These are phyloP conservation scores for Stagonosporopsis tanaceti DNA, from an alignment of 2,329 filamentous ascomycete species.

Conservation along the genomic window DNA sequence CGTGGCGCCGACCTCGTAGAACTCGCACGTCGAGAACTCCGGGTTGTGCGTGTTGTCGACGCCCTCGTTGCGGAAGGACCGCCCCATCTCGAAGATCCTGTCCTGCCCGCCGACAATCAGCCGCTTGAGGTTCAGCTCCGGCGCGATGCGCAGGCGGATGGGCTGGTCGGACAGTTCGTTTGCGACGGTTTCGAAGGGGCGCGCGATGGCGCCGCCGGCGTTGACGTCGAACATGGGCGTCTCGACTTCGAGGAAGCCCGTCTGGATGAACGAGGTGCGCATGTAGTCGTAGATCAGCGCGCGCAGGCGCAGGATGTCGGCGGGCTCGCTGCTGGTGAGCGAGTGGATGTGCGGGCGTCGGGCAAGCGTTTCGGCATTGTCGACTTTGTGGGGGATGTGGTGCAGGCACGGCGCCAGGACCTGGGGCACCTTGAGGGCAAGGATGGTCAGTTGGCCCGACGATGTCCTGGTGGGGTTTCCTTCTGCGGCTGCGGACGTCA, in stretches of 20 bases:
- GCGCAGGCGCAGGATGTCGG: constrained; percentile 76
- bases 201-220: constrained; percentile 86
- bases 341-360: constrained; percentile 86
- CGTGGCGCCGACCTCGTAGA: constrained; percentile 86
- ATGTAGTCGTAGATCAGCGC: constrained; percentile 77
- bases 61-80: constrained; percentile 92
- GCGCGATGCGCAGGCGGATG: constrained; percentile 85
- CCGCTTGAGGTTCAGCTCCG: constrained; percentile 94
- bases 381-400: constrained; percentile 75
- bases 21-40: constrained; percentile 97
- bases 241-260: constrained; percentile 83
- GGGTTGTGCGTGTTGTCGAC: constrained; percentile 80
- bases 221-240: constrained; percentile 86
- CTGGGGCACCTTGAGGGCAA: constrained; percentile 71
- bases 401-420: constrained; percentile 82
- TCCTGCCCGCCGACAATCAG: constrained; percentile 89
- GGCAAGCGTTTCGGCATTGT: constrained; percentile 74
- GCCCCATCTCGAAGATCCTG: constrained; percentile 90
- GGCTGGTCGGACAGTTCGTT: constrained; percentile 77
- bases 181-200: constrained; percentile 82
- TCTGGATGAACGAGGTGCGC: constrained; percentile 74
- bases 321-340: constrained; percentile 73
- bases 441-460: constrained; percentile 78
- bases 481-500: constrained; percentile 61
- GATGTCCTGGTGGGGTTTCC: constrained; percentile 74